These are phyloP conservation scores for Triticum aestivum DNA, from an alignment of 176 grass and related monocot genomes.

Conservation along the genomic window DNA sequence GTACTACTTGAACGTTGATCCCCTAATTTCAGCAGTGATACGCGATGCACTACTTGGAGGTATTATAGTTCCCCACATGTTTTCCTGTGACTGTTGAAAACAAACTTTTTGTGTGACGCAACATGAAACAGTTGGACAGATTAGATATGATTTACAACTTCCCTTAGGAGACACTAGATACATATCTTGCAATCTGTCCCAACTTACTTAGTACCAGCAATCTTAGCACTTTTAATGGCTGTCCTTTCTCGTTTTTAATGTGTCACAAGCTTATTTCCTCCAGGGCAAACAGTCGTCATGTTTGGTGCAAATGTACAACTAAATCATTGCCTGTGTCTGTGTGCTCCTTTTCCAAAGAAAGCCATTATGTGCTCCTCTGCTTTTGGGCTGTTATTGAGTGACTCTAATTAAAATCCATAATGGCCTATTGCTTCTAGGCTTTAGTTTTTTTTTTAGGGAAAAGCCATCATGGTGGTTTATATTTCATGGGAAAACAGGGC, in stretches of 20 bases:
- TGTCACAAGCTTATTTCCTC: not conserved
- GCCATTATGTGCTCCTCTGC: conserved; percentile 28
- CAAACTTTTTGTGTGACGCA: too few relatives aligned
- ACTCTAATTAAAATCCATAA: conserved; percentile 26
- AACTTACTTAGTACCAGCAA: not conserved
- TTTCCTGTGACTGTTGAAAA: not conserved
- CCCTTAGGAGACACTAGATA: not conserved
- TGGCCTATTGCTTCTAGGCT: conserved; percentile 39
- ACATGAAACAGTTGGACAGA: not conserved
- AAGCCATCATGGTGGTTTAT: too few relatives aligned
- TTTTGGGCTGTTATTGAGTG: conserved; percentile 22
- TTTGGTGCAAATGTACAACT: conserved; percentile 36
- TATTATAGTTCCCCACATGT: not conserved
- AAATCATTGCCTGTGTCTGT: conserved; percentile 15
- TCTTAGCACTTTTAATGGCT: not conserved
- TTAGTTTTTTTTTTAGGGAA: not conserved
- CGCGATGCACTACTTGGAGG: not conserved
- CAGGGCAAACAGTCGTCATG: not conserved
- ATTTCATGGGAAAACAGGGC: too few relatives aligned
- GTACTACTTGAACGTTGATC: too few relatives aligned
- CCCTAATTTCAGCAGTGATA: too few relatives aligned
- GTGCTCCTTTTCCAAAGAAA: conserved; percentile 26
- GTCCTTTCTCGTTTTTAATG: not conserved
- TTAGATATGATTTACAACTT: not conserved
- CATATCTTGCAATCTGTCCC: not conserved